Evolutionary conservation across 495 filamentous ascomycete genomes (phyloP).

Genomic region (Haplographium delicatum): DNA sequence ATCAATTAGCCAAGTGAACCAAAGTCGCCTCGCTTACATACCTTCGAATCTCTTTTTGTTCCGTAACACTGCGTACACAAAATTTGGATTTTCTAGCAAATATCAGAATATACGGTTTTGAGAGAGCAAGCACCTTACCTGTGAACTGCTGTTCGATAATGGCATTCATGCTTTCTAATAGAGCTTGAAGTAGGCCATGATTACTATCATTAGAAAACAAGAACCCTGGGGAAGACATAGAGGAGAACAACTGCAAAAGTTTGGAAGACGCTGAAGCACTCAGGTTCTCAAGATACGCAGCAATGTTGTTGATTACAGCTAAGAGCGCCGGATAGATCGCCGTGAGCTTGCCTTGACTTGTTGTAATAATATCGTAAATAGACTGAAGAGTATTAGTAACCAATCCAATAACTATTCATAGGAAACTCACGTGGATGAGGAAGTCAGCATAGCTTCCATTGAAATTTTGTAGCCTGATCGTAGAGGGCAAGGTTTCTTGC

Average conservation of each 20-base stretch:
- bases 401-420: not conserved
- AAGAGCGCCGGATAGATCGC: conserved; percentile 91
- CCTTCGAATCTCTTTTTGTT: conserved; percentile 75
- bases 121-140: conserved; percentile 49
- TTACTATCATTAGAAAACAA: conserved; percentile 95
- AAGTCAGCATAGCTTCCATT: conserved; percentile 91
- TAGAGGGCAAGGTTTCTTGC: conserved; percentile 79
- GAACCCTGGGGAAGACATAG: conserved; percentile 93
- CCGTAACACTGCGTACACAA: conserved; percentile 76
- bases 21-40: too few relatives aligned
- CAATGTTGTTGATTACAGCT: conserved; percentile 89
- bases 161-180: conserved; percentile 88
- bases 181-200: conserved; percentile 69
- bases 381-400: conserved; percentile 55
- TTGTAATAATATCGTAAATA: conserved; percentile 86
- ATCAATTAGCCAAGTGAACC: too few relatives aligned
- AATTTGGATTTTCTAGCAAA: conserved; percentile 66
- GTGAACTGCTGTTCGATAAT: conserved; percentile 88
- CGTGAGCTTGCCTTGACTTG: conserved; percentile 84
- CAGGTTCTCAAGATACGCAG: conserved; percentile 73
- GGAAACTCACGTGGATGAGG: conserved; percentile 70
- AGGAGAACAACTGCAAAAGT: conserved; percentile 82
- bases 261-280: conserved; percentile 72
- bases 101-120: not conserved
- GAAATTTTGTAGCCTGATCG: conserved; percentile 77